Evolutionary conservation across 2,329 filamentous ascomycete genomes (phyloP).

Genomic region (Neofusicoccum umdonicola): DNA sequence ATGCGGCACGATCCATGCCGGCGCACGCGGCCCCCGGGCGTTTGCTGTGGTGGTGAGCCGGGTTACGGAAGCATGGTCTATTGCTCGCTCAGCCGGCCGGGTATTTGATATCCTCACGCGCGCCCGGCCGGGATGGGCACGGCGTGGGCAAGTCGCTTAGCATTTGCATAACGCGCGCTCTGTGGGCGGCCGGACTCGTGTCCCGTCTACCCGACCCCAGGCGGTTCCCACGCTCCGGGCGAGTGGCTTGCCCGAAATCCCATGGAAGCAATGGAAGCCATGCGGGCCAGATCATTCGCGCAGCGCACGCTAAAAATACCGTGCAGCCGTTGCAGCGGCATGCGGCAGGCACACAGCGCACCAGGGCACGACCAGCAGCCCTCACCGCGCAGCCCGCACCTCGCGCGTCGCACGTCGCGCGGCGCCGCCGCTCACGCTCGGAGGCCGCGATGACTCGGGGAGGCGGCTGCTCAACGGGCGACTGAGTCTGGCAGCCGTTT

Average conservation of each 20-base stretch:
- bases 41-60: background rate
- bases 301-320: conserved; percentile 3
- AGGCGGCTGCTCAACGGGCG: background rate
- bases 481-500: conserved; percentile 13
- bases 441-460: conserved; percentile 1
- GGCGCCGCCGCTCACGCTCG: background rate
- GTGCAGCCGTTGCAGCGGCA: conserved; percentile 8
- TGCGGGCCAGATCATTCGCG: conserved; percentile 11
- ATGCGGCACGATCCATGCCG: background rate
- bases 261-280: conserved; percentile 15
- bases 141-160: conserved; percentile 8
- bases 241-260: conserved; percentile 8
- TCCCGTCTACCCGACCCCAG: background rate
- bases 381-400: background rate
- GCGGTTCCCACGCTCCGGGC: background rate
- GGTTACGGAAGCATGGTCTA: background rate
- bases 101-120: conserved; percentile 9
- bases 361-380: no score
- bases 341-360: background rate
- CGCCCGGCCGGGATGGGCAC: background rate
- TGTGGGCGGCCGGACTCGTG: background rate
- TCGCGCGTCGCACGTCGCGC: background rate
- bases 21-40: background rate
- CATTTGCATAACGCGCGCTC: background rate
- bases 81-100: background rate